Evolutionary conservation across 495 filamentous ascomycete genomes (phyloP), one percentile per base, ranked within the genome.

Genomic region (Neurospora tetraspora): DNA sequence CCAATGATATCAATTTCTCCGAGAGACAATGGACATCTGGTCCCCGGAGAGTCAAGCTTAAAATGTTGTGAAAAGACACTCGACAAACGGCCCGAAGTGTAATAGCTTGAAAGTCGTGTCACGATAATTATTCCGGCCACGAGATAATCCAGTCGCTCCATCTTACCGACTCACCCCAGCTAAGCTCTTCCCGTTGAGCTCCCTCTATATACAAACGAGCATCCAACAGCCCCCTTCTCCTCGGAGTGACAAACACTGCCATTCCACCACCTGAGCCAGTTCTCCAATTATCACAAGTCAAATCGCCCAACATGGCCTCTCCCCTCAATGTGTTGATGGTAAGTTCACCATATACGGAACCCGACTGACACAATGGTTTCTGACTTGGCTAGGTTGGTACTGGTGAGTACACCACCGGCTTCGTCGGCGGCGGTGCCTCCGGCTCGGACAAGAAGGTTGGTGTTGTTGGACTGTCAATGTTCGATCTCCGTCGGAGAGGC

Each of bases 321-420:
- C 53, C 53, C 78, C 88, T 94, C 53, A 92, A 91, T 81, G 93
- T 97, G 72, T 87, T 95, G 81, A 97, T 97, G 94, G 92, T 92
- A 81, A 76, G 84, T 75, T 71, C 42, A 39, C 59, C 65, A 59
- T 39, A 39, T 31, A 23, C 38, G 9, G 65, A 39, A 23, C 20
- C 74, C 59, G 75, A 73, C 76, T 78, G 70, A 77, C 72, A 36
- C 39, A 8, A 37, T 18, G 34, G 7, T 20, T 7, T 45, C 43
- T 65, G 3, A 65, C 53, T 9, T 36, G 27, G 6, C 34, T 75
- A 92, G 91, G 88, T 96, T 42, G 93, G 93, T 36, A 94, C 92
- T n/a, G 93, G 94, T 72, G 94, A 98, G 84, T 97, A 97, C 87
- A 98, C 94, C 74, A 97, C 94, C 65, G 93, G 93, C 43, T 96